These are phyloP conservation scores for Strigomonas culicis DNA, from an alignment of 208 protist genomes.

Conservation along the genomic window DNA sequence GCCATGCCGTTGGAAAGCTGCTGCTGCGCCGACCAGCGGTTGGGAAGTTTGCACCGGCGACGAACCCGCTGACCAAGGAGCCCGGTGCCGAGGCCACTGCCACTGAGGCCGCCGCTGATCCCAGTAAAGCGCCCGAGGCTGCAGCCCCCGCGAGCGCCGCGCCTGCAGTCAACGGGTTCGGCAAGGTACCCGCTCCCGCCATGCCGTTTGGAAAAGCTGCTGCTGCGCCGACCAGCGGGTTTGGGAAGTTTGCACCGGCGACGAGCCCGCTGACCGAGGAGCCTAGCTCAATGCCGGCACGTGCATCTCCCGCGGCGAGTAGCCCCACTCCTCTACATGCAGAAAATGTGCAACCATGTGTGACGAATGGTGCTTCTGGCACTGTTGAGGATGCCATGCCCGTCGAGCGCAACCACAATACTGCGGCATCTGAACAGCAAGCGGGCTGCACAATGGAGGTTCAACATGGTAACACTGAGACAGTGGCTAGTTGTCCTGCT, in stretches of 20 bases:
- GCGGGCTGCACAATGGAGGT: neutral
- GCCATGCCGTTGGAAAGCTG: neutral
- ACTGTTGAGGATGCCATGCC: neutral
- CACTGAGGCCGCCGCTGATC: neutral
- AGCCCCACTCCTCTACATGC: neutral
- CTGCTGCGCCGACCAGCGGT: too few species aligned
- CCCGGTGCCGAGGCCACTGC: neutral
- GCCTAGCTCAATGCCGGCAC: neutral
- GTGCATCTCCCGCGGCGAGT: too few species aligned
- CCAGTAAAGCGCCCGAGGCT: neutral
- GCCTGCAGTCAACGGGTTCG: neutral
- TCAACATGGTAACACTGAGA: too few species aligned
- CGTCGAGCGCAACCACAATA: neutral
- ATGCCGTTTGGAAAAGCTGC: neutral
- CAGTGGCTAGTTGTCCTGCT: too few species aligned
- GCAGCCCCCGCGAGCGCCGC: neutral
- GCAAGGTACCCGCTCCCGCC: neutral
- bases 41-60: neutral
- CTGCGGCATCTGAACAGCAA: neutral
- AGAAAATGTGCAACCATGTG: neutral
- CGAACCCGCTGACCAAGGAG: neutral
- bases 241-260: neutral
- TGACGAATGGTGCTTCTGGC: neutral
- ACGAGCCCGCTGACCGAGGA: neutral
- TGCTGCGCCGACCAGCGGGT: neutral